Conservation (phyloP, 2,329 filamentous ascomycete genomes). For the Hortaea sp. region DNA sequence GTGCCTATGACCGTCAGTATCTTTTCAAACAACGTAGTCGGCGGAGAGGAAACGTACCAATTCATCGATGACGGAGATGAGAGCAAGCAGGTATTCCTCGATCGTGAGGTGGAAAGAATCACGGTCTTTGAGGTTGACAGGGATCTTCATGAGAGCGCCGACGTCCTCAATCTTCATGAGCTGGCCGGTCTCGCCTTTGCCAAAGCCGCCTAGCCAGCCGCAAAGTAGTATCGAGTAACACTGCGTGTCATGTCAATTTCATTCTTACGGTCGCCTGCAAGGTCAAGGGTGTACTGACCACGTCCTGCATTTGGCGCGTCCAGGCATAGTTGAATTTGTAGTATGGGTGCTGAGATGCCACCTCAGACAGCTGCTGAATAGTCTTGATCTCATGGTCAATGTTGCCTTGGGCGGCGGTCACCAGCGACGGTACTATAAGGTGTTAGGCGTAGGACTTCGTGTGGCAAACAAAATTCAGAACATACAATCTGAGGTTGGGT, state of each 20-base stretch:
- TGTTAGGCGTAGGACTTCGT: not conserved
- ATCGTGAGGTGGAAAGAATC: constrained; percentile 93
- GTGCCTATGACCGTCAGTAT: constrained; percentile 40
- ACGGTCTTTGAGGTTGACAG: constrained; percentile 78
- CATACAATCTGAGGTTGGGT: constrained; percentile 55
- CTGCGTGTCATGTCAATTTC: constrained; percentile 24
- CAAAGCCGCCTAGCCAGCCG: constrained; percentile 72
- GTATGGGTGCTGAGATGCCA: constrained; percentile 82
- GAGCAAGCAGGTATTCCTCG: constrained; percentile 86
- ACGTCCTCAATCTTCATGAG: constrained; percentile 85
- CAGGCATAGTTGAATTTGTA: constrained; percentile 96
- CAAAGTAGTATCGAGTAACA: constrained; percentile 49
- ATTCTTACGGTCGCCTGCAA: not conserved
- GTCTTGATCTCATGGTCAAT: constrained; percentile 64
- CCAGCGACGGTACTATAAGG: constrained; percentile 52
- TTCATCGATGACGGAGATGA: constrained; percentile 83
- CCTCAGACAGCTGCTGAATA: constrained; percentile 57
- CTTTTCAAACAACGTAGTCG: not conserved
- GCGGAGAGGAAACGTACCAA: constrained; percentile 40
- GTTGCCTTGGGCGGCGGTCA: constrained; percentile 57
- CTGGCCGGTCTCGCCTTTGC: constrained; percentile 39
- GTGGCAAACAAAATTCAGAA: constrained; percentile 10
- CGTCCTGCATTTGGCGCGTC: constrained; percentile 73
- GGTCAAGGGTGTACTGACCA: constrained; percentile 41
- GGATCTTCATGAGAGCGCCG: constrained; percentile 68